These are phyloP conservation scores for Cladosporium austrohemisphaericum DNA, from an alignment of 2,329 filamentous ascomycete genomes.

Conservation along the genomic window DNA sequence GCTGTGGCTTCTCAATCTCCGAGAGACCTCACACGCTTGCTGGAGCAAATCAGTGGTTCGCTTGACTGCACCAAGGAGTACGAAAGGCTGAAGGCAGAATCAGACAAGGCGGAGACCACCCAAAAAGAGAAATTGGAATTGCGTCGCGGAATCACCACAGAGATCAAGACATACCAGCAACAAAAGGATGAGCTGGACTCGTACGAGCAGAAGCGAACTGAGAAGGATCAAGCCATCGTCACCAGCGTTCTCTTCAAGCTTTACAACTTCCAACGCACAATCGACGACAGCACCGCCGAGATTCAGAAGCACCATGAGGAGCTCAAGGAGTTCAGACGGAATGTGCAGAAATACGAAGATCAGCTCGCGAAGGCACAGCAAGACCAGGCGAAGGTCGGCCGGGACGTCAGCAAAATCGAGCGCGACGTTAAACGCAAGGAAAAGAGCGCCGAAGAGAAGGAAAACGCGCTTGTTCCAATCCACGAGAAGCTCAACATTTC, in stretches of 20 bases:
- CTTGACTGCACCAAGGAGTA: conserved; percentile 93
- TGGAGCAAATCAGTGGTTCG: conserved; percentile 96
- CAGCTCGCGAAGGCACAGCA: conserved; percentile 76
- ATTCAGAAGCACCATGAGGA: conserved; percentile 95
- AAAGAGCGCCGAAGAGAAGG: conserved; percentile 79
- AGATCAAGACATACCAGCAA: conserved; percentile 96
- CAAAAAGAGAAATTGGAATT: conserved; percentile 84
- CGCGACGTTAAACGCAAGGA: conserved; percentile 81
- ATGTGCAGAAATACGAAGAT: conserved; percentile 78
- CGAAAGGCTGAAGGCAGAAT: conserved; percentile 79
- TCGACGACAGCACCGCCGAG: conserved; percentile 84
- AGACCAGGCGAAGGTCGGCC: conserved; percentile 73
- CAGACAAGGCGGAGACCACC: conserved; percentile 82
- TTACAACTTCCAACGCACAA: conserved; percentile 88
- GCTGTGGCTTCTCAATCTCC: conserved; percentile 93
- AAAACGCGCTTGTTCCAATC: conserved; percentile 81
- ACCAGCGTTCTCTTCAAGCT: conserved; percentile 95
- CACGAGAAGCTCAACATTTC: conserved; percentile 87
- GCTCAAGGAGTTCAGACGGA: conserved; percentile 84
- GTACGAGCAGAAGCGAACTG: conserved; percentile 84
- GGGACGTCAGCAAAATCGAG: conserved; percentile 77
- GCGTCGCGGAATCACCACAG: conserved; percentile 89
- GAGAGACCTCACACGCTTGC: conserved; percentile 85
- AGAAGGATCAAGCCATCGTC: conserved; percentile 86
- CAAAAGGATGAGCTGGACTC: conserved; percentile 94